Percentiles rank a stretch among this genome's conserved stretches.
phyloP scores from a whole-genome alignment of 306 rosid species.

The Albizia julibrissin region DNA sequence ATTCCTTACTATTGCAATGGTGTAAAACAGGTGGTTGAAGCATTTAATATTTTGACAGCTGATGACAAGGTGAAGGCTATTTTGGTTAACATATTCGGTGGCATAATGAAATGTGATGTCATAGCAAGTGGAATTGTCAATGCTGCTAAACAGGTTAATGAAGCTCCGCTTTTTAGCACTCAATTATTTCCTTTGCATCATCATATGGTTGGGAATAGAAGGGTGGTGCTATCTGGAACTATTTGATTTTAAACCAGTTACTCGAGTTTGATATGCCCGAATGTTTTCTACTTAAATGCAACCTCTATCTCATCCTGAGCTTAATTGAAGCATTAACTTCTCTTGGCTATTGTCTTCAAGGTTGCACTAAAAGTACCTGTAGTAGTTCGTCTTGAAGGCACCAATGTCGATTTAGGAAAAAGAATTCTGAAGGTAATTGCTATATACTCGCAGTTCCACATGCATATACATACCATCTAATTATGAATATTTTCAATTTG shows the following conservation, averaged over 20 bases:
- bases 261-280: not conserved
- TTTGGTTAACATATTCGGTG: conserved; percentile 97
- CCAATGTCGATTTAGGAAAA: conserved; percentile 95
- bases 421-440: conserved; percentile 75
- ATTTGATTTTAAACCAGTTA: not conserved
- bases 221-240: conserved; percentile 2
- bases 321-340: conserved; percentile 25
- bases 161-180: not conserved
- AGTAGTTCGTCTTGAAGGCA: conserved; percentile 96
- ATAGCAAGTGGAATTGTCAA: conserved; percentile 98
- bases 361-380: conserved; percentile 93
- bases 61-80: conserved; percentile 97
- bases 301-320: conserved; percentile 14
- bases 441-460: not conserved
- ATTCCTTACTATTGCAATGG: conserved; percentile 26
- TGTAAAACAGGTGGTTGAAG: conserved; percentile 83
- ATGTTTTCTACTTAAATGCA: not conserved
- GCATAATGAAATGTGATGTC: conserved; percentile 97
- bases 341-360: conserved; percentile 44
- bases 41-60: conserved; percentile 94
- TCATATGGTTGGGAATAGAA: conserved; percentile 14
- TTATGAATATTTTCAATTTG: conserved; percentile 18
- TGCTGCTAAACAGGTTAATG: conserved; percentile 88
- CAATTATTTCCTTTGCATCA: conserved; percentile 13
- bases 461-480: not conserved